These are phyloP conservation scores for Musa itinerans DNA, from an alignment of 176 grass and related monocot species.

Conservation along the genomic window DNA sequence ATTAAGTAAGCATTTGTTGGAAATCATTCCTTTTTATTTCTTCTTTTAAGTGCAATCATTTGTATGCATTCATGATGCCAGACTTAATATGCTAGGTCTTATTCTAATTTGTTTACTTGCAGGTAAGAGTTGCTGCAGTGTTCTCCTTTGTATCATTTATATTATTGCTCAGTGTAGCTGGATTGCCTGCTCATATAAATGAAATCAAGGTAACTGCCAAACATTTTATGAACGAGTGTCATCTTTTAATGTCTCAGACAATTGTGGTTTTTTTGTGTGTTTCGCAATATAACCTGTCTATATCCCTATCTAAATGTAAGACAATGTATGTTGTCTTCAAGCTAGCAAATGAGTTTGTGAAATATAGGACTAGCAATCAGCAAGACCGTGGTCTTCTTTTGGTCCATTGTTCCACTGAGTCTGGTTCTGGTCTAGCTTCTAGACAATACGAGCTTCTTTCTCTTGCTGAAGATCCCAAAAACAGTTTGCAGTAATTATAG, in stretches of 20 bases:
- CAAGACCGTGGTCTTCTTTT: not conserved
- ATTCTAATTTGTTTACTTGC: slow-evolving; percentile 21
- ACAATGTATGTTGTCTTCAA: too few species aligned
- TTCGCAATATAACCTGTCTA: too few species aligned
- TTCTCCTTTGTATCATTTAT: slow-evolving; percentile 80
- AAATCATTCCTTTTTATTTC: not conserved
- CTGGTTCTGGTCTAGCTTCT: too few species aligned
- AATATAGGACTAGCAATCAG: too few species aligned
- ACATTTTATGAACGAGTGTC: not conserved
- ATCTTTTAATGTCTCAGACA: not conserved
- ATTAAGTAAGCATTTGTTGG: not conserved
- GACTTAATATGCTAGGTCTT: not conserved
- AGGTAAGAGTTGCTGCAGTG: slow-evolving; percentile 74
- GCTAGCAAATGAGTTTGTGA: too few species aligned
- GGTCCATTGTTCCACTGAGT: not conserved
- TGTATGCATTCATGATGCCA: not conserved
- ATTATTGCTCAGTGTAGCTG: slow-evolving; percentile 76
- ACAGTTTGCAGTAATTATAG: not conserved
- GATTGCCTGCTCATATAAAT: slow-evolving; percentile 78
- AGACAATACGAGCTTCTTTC: too few species aligned
- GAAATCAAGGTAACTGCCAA: slow-evolving; percentile 54
- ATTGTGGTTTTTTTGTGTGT: not conserved
- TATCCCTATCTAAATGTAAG: not conserved
- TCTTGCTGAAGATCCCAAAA: too few species aligned
- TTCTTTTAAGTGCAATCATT: too few species aligned